A percentile compares a stretch with the other conserved stretches of the same genome.
These are phyloP conservation scores for Crithidia bombi DNA, from an alignment of 208 protist genomes.

Conservation along the genomic window DNA sequence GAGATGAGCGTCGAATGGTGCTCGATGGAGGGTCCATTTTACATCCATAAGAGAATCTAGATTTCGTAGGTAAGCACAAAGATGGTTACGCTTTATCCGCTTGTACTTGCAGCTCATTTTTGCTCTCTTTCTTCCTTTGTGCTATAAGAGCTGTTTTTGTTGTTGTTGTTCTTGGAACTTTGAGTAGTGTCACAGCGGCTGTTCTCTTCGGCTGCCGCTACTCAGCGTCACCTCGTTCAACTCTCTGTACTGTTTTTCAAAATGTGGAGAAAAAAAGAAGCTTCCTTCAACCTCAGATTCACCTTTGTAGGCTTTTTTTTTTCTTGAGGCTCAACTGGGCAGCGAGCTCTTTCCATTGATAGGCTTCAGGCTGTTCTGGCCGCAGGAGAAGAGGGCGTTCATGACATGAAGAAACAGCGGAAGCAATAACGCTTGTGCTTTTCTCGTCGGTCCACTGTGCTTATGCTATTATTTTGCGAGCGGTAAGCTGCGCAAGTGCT, in stretches of 20 bases:
- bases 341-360: too few relatives aligned
- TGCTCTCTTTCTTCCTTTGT: slow-evolving; percentile 6
- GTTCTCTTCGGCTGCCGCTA: neutral
- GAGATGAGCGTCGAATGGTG: slow-evolving; percentile 79
- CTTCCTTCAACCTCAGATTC: too few relatives aligned
- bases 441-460: too few relatives aligned
- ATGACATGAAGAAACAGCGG: too few relatives aligned
- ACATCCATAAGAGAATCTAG: slow-evolving; percentile 53
- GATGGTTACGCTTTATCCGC: slow-evolving; percentile 14
- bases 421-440: too few relatives aligned
- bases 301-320: too few relatives aligned
- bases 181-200: neutral
- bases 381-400: too few relatives aligned
- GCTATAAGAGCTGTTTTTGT: neutral
- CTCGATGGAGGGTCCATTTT: slow-evolving; percentile 62
- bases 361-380: too few relatives aligned
- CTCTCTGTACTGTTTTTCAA: neutral
- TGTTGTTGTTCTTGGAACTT: neutral
- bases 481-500: too few relatives aligned
- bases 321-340: neutral
- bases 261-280: too few relatives aligned
- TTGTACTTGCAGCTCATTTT: slow-evolving; percentile 10
- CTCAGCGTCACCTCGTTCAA: neutral
- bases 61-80: slow-evolving; percentile 5
- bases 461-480: too few relatives aligned